phyloP scores from a whole-genome alignment of 768 basidiomycete species.

The Sporobolomyces roseus region DNA sequence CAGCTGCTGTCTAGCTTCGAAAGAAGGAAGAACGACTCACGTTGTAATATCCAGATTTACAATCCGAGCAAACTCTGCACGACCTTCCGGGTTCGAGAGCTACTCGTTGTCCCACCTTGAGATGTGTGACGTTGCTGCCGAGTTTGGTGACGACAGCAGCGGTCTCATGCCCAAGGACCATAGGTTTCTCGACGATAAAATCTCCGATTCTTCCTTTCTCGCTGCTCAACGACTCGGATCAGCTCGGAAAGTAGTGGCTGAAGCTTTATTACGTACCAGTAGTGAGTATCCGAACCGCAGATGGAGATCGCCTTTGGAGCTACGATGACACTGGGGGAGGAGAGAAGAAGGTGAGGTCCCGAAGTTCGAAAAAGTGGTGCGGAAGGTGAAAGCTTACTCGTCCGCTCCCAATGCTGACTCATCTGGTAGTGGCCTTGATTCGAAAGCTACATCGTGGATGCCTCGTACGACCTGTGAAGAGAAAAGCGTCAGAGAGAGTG shows the following conservation, averaged over 20 bases:
- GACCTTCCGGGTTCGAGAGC: slow-evolving; percentile 70
- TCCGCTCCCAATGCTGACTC: slow-evolving; percentile 54
- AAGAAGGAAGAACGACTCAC: not conserved
- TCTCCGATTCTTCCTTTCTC: slow-evolving; percentile 70
- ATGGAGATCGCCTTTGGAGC: slow-evolving; percentile 60
- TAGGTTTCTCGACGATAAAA: slow-evolving; percentile 73
- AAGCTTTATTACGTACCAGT: too few relatives aligned
- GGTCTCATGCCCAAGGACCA: slow-evolving; percentile 86
- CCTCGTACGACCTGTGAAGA: slow-evolving; percentile 59
- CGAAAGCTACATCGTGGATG: slow-evolving; percentile 66
- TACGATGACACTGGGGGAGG: slow-evolving; percentile 74
- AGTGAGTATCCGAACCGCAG: slow-evolving; percentile 61
- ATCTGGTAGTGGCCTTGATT: slow-evolving; percentile 70
- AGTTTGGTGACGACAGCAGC: slow-evolving; percentile 58
- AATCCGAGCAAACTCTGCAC: slow-evolving; percentile 70
- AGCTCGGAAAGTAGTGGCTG: too few relatives aligned
- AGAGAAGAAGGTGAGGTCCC: not conserved
- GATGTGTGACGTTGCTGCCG: slow-evolving; percentile 67
- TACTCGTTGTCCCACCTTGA: slow-evolving; percentile 79
- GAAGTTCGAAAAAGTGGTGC: not conserved
- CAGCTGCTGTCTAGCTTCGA: not conserved
- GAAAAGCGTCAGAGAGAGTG: not conserved
- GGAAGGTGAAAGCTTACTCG: slow-evolving; percentile 28
- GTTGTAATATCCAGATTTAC: slow-evolving; percentile 34
- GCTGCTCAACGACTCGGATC: too few relatives aligned